Evolutionary conservation across 2,329 filamentous ascomycete genomes (phyloP), one percentile per base, ranked within the genome.

Genomic region (Fusarium robinianum): DNA sequence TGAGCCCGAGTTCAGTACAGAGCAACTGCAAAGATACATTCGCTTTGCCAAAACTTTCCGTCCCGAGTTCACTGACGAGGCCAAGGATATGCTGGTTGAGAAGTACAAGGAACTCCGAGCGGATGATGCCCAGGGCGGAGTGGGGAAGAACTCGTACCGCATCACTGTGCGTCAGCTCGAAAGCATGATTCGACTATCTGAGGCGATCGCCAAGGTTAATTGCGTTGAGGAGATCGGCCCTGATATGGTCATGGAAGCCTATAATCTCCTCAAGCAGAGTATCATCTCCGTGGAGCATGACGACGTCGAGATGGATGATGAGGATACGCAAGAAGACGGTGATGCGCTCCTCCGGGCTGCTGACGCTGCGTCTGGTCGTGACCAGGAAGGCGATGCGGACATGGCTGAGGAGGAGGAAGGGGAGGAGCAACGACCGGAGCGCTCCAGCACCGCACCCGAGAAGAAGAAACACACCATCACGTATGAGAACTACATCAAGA

Each of bases 231-330:
- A 96, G 53, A 87, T 99, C 49, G 84, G 84, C 0, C 79, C 87
- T 2, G 80, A 81, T 0, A 95, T 97, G 70, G 94, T 99, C 11
- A 80, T 87, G 26, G 94, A 99, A 70, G 94, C 92, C 0, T 97
- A 87, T 68, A 90, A 94, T 59, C 79, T 99, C 8, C 80, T 99
- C 9, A 79, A 90, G 27, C 91, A 96, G 70, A 94, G 88, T 68
- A 99, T 99, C 66, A 96, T 99, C 61, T 94, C 88, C 2, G 94
- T 99, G 17, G 94, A 99, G 70, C 94, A 97, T 63, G 94, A 99
- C 60, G 94, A 99, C 61, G 84, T 99, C 11, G 92, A 97, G 63
- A 85, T 99, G 49, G 90, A 96, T 39, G 90, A 91, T 5, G 81
- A 89, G 3, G 68, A 68, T 10, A 68, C 62, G n/a, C 67, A 46